These are phyloP conservation scores for Solanum dulcamara DNA, from an alignment of 257 asterid genomes.

Conservation along the genomic window DNA sequence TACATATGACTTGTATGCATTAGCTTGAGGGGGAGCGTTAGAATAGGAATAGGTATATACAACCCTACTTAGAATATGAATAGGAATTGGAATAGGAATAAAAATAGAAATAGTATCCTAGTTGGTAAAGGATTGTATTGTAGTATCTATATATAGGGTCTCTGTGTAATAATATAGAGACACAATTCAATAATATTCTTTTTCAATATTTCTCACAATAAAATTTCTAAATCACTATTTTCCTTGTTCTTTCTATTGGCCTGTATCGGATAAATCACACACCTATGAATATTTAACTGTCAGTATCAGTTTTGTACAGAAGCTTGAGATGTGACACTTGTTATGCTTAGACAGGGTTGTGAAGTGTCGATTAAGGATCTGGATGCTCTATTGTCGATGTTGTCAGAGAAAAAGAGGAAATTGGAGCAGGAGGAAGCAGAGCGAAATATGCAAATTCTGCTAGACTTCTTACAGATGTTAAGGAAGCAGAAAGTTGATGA, in stretches of 20 bases:
- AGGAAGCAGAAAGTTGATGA: constrained; percentile 55
- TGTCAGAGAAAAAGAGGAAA: constrained; percentile 62
- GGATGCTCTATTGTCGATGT: constrained; percentile 40
- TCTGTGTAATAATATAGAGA: no score
- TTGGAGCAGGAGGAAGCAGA: constrained; percentile 84
- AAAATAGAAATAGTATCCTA: no score
- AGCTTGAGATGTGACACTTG: constrained; percentile 23
- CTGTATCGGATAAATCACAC: neutral
- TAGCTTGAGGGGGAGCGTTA: no score
- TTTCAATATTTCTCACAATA: no score
- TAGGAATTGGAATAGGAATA: no score
- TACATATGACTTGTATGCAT: no score
- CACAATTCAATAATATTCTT: no score
- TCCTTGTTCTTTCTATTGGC: neutral
- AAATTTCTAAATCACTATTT: neutral
- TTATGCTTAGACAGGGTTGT: constrained; percentile 65
- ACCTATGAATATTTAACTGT: neutral
- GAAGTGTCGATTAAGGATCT: constrained; percentile 67
- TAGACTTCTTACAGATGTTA: constrained; percentile 55
- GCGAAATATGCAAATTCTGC: constrained; percentile 66
- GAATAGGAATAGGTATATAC: no score
- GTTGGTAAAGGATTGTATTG: no score
- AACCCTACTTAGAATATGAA: no score
- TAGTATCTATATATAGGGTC: no score
- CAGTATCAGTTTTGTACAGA: neutral